phyloP scores from a whole-genome alignment of 345 rosid genomes.

The Eucalyptus lansdowneana region DNA sequence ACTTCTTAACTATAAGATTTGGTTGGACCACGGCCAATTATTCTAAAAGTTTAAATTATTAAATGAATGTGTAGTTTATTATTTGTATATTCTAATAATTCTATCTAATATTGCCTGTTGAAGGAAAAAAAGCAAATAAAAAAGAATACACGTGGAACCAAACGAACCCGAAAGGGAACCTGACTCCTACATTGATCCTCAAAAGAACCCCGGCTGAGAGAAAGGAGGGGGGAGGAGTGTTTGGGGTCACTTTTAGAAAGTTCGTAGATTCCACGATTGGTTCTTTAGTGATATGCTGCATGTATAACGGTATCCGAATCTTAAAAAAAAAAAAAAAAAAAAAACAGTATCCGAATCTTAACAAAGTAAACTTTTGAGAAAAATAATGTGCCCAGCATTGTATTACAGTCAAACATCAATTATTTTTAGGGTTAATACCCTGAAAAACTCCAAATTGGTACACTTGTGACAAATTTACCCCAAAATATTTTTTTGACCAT shows the following conservation, averaged over 20 bases:
- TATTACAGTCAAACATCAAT: not conserved
- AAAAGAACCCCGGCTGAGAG: too few species aligned
- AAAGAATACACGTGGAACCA: not conserved
- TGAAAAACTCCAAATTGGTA: too few species aligned
- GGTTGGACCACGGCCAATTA: fast-evolving
- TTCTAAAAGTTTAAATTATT: too few species aligned
- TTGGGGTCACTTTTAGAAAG: not conserved
- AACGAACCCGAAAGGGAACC: not conserved
- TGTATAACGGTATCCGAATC: not conserved
- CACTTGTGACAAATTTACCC: too few species aligned
- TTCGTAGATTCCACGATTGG: not conserved
- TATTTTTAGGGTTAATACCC: too few species aligned
- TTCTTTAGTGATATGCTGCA: not conserved
- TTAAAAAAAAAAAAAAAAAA: not conserved
- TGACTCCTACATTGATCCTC: not conserved
- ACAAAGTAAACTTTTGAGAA: not conserved
- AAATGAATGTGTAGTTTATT: too few species aligned
- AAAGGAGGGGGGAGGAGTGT: too few species aligned
- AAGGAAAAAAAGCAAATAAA: too few species aligned
- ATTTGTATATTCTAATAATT: too few species aligned
- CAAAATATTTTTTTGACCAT: too few species aligned
- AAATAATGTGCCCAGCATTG: not conserved
- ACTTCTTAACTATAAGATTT: too few species aligned
- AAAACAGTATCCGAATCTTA: not conserved
- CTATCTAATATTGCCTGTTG: not conserved